phyloP scores from a whole-genome alignment of 2,329 filamentous ascomycete species.

The Colletotrichum coccodes region DNA sequence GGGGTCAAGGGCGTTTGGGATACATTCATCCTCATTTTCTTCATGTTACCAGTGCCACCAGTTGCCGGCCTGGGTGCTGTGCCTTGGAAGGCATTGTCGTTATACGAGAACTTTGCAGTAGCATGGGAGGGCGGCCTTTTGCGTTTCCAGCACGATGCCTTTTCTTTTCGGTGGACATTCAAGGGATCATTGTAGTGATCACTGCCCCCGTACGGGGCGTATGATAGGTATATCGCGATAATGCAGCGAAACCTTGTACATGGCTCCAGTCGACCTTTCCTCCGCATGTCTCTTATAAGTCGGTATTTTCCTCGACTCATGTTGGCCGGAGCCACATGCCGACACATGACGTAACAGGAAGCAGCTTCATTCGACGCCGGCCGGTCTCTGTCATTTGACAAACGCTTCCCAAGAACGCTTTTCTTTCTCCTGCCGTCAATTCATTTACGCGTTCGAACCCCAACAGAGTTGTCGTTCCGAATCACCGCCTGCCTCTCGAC shows the following conservation, averaged over 20 bases:
- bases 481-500: background rate
- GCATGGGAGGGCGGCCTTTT: slow-evolving; percentile 16
- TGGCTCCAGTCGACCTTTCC: background rate
- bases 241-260: background rate
- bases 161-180: background rate
- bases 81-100: background rate
- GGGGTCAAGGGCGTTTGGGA: slow-evolving; percentile 26
- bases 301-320: background rate
- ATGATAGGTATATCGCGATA: slow-evolving; percentile 4
- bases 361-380: background rate
- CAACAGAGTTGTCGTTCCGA: background rate
- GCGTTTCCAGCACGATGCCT: background rate
- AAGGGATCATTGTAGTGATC: background rate
- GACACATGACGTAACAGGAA: slow-evolving; percentile 22
- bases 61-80: background rate
- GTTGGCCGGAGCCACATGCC: background rate
- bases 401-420: background rate
- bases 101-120: background rate
- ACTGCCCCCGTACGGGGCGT: background rate
- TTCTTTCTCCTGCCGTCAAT: background rate
- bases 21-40: slow-evolving; percentile 1
- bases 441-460: too few relatives aligned
- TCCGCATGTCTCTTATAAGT: background rate
- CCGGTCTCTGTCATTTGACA: background rate
- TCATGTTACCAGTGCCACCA: background rate